Conservation (phyloP, 73 alveolate species). For the Tetrahymena elliotti region DNA sequence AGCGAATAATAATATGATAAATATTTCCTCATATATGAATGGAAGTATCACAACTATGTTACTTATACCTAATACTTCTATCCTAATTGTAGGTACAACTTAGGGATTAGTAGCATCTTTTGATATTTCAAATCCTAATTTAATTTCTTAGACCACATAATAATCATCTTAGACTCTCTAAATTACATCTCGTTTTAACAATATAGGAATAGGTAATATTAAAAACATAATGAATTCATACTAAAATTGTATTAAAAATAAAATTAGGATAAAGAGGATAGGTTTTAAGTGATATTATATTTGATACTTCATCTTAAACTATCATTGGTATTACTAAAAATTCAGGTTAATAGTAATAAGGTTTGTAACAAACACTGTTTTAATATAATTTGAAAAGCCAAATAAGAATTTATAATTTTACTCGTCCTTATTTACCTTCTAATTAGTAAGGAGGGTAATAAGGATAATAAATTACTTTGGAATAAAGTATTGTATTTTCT, state of each 20-base stretch:
- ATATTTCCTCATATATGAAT: background rate
- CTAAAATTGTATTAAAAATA: background rate
- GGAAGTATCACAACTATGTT: background rate
- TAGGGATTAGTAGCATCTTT: background rate
- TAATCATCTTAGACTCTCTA: background rate
- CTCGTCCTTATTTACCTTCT: background rate
- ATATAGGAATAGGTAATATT: background rate
- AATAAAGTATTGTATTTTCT: background rate
- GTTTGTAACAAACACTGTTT: background rate
- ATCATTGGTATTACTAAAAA: background rate
- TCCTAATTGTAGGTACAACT: background rate
- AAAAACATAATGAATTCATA: no score
- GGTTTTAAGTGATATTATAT: background rate
- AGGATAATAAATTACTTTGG: background rate
- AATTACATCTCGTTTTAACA: background rate
- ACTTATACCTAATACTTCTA: background rate
- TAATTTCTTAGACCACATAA: background rate
- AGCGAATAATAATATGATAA: background rate
- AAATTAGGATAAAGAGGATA: background rate
- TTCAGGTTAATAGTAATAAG: background rate
- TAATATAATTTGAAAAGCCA: background rate
- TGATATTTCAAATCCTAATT: background rate
- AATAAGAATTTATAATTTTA: background rate
- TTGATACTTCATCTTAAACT: background rate
- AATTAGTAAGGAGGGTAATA: background rate